Evolutionary conservation across 169 alveolate genomes (phyloP).

Genomic region (Babesia bovis): DNA sequence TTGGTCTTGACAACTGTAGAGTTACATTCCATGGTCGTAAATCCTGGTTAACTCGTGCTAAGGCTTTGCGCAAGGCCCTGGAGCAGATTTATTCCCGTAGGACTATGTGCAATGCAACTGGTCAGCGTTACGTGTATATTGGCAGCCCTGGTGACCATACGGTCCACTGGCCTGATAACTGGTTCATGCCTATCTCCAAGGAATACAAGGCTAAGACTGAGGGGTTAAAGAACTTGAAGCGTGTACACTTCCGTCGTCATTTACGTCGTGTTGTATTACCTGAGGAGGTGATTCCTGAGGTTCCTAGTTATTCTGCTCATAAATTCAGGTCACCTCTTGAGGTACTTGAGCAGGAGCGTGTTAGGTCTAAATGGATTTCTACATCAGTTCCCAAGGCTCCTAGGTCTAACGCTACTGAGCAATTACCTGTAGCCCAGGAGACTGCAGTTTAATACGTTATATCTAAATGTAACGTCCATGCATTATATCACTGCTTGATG

Average conservation of each 20-base stretch:
- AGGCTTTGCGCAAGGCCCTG: slow-evolving; percentile 72
- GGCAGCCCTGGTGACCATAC: slow-evolving; percentile 77
- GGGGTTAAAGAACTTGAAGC: slow-evolving; percentile 55
- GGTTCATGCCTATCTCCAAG: slow-evolving; percentile 77
- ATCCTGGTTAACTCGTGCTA: slow-evolving; percentile 76
- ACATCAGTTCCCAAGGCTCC: slow-evolving; percentile 19
- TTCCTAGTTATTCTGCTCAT: slow-evolving; percentile 67
- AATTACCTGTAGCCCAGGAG: no score
- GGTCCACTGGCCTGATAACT: slow-evolving; percentile 79
- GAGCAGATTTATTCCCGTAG: slow-evolving; percentile 72
- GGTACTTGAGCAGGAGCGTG: slow-evolving; percentile 61
- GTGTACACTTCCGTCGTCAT: slow-evolving; percentile 55
- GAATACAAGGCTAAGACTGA: slow-evolving; percentile 70
- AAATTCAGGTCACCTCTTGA: slow-evolving; percentile 62
- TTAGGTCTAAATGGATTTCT: slow-evolving; percentile 49
- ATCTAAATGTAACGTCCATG: no score
- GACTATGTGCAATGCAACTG: slow-evolving; percentile 75
- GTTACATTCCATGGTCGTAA: slow-evolving; percentile 72
- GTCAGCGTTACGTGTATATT: slow-evolving; percentile 70
- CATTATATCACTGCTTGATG: no score
- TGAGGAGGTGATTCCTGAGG: slow-evolving; percentile 71
- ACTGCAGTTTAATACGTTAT: no score
- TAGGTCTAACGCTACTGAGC: not conserved
- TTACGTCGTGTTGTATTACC: slow-evolving; percentile 62
- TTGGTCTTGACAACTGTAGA: slow-evolving; percentile 75